A percentile compares a stretch with the other conserved stretches of the same genome.
Conservation (phyloP, 2,329 filamentous ascomycete species). For the Microcyclospora pomicola region DNA sequence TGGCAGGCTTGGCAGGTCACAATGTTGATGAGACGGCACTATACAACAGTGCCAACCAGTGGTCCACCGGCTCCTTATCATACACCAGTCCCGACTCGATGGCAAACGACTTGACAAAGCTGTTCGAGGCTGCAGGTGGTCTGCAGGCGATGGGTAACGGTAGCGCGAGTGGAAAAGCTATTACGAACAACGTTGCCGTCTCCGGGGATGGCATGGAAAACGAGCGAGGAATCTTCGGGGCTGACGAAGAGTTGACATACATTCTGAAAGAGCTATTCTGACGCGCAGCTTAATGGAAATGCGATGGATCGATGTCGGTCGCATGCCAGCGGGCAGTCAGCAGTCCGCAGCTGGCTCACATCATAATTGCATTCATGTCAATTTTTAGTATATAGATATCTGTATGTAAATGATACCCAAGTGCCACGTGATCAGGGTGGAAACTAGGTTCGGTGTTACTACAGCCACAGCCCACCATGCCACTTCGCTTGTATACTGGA, state of each 20-base stretch:
- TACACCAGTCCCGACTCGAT: conserved; percentile 46
- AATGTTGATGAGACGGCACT: conserved; percentile 43
- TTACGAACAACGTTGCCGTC: conserved; percentile 20
- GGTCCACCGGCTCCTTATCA: conserved; percentile 15
- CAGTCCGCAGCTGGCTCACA: too few species aligned
- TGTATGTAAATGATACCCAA: background rate
- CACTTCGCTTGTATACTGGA: too few species aligned
- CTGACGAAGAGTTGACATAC: conserved; percentile 45
- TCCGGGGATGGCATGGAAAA: conserved; percentile 14
- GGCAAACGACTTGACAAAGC: conserved; percentile 47
- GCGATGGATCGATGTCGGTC: too few species aligned
- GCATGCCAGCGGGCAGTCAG: too few species aligned
- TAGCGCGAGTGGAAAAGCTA: background rate
- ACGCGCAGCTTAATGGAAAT: background rate
- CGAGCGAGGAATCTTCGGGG: conserved; percentile 10
- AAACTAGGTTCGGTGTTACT: too few species aligned
- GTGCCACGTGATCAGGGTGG: too few species aligned
- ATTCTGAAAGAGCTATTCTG: conserved; percentile 48
- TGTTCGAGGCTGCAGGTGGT: conserved; percentile 50
- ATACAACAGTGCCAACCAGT: conserved; percentile 22
- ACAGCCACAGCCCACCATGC: too few species aligned
- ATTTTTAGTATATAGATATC: too few species aligned
- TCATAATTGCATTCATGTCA: too few species aligned
- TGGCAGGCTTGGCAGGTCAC: conserved; percentile 52
- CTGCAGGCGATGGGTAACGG: conserved; percentile 19